Base-by-base conservation (phyloP, 164 flowering plant species). In the Saururus chinensis region DNA sequence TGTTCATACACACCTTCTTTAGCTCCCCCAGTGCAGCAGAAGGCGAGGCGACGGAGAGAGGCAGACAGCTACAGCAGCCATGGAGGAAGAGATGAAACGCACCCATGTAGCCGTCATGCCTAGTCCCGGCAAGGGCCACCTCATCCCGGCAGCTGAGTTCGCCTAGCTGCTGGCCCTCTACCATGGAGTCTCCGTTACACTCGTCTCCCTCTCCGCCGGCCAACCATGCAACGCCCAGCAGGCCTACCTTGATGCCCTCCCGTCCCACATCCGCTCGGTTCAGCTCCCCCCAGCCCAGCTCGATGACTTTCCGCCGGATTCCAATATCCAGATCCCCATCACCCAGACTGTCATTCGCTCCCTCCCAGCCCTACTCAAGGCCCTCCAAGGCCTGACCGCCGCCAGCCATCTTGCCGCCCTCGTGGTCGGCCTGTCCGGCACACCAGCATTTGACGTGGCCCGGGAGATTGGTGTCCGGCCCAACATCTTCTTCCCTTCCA, bases 41-140 rank as follows among this genome's bases (percentile, higher is more conserved):
- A n/a, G n/a, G n/a, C n/a, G n/a, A n/a, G n/a, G n/a, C n/a, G n/a
- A n/a, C n/a, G n/a, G n/a, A n/a, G n/a, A n/a, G n/a, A n/a, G n/a
- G n/a, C n/a, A 30, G 6, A 30, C 6, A 6, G 37, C 2, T 30
- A 6, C 2, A 30, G 37, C 37, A n/a, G 60, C 52, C 59, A 71
- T 66, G 71, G 71, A 54, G 7, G 62, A 67, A 16, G 25, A 53
- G 7, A 1, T 16, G 30, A 3, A 25, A 40, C 4, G 51, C 53
- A n/a, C 67, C 71, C 79, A 68, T 58, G 56, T 75, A 42, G 62
- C 63, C 11, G 57, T 75, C 45, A 40, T 75, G 7, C 75, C 78
- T 20, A 71, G 65, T 19, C 77, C 81, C 12, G 78, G 84, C 4
- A 70, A 76, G 71, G 81, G 86, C 22, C 84, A 82, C 66, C 72